phyloP scores from a whole-genome alignment of 2,329 filamentous ascomycete genomes.

The Aureobasidium sp. region DNA sequence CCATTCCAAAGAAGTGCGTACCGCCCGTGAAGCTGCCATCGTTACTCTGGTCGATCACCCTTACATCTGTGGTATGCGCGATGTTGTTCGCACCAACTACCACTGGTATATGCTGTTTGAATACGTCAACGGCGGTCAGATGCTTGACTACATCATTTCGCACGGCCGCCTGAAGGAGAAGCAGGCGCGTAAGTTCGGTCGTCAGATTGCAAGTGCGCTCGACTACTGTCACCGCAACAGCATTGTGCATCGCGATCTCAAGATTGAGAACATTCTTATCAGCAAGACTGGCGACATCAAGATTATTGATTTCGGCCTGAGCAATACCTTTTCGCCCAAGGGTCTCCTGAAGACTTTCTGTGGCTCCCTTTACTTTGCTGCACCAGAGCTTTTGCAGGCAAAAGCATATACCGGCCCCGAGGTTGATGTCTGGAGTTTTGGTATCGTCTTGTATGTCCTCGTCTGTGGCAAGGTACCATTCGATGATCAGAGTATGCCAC shows the following conservation, averaged over 20 bases:
- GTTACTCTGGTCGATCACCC: slow-evolving; percentile 90
- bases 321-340: slow-evolving; percentile 85
- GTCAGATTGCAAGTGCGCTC: slow-evolving; percentile 90
- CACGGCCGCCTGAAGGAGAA: slow-evolving; percentile 97
- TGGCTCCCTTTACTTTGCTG: slow-evolving; percentile 94
- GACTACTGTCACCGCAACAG: slow-evolving; percentile 98
- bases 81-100: slow-evolving; percentile 90
- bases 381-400: slow-evolving; percentile 86
- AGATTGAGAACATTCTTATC: slow-evolving; percentile 98
- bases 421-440: slow-evolving; percentile 98
- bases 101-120: slow-evolving; percentile 99
- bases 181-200: slow-evolving; percentile 92
- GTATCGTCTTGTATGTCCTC: slow-evolving; percentile 92
- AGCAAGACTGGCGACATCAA: slow-evolving; percentile 99
- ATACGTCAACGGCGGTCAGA: slow-evolving; percentile 96
- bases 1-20: slow-evolving; percentile 92
- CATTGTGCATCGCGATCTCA: slow-evolving; percentile 93
- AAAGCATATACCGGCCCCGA: slow-evolving; percentile 92
- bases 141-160: slow-evolving; percentile 99
- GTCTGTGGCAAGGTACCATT: slow-evolving; percentile 98
- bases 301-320: slow-evolving; percentile 96
- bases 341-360: slow-evolving; percentile 92
- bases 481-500: slow-evolving; percentile 98
- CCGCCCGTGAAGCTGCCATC: slow-evolving; percentile 90
- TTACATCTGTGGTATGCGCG: slow-evolving; percentile 90